These are phyloP conservation scores for Coemansia sp. DNA, from an alignment of 192 early-diverging fungal genomes.

Conservation along the genomic window DNA sequence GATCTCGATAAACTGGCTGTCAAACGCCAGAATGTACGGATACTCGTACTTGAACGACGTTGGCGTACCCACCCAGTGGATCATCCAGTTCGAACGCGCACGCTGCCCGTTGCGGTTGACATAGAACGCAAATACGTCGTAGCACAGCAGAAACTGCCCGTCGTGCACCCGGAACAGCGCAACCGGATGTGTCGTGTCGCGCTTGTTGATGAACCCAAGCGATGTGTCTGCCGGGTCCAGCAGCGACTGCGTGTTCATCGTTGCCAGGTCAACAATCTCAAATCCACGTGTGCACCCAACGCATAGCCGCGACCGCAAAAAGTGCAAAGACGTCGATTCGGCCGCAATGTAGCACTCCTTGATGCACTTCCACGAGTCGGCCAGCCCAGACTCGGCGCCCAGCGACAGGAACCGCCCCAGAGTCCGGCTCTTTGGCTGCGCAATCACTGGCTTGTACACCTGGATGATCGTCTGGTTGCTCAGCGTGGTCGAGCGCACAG, in stretches of 20 bases:
- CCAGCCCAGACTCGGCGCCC: slow-evolving; percentile 35
- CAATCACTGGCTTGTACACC: slow-evolving; percentile 68
- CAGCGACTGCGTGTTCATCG: slow-evolving; percentile 81
- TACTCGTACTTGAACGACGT: slow-evolving; percentile 77
- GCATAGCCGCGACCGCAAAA: slow-evolving; percentile 80
- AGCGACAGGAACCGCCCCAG: slow-evolving; percentile 54
- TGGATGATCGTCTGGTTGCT: slow-evolving; percentile 71
- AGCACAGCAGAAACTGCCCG: slow-evolving; percentile 85
- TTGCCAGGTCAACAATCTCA: slow-evolving; percentile 86
- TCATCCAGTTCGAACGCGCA: slow-evolving; percentile 71
- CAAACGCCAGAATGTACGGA: slow-evolving; percentile 90
- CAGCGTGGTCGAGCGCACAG: slow-evolving; percentile 71
- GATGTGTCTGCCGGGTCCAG: slow-evolving; percentile 80
- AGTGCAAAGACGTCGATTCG: slow-evolving; percentile 84
- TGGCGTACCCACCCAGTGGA: slow-evolving; percentile 86
- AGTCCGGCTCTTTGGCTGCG: slow-evolving; percentile 50
- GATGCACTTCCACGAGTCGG: slow-evolving; percentile 56
- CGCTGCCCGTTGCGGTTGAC: slow-evolving; percentile 84
- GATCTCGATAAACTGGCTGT: slow-evolving; percentile 87
- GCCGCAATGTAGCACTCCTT: slow-evolving; percentile 93
- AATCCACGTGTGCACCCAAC: slow-evolving; percentile 92
- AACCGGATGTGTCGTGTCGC: slow-evolving; percentile 76
- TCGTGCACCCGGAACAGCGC: slow-evolving; percentile 77
- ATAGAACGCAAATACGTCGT: slow-evolving; percentile 93
- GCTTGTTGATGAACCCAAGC: slow-evolving; percentile 76